Conservation (phyloP, 306 rosid genomes). For the Comarum palustre region DNA sequence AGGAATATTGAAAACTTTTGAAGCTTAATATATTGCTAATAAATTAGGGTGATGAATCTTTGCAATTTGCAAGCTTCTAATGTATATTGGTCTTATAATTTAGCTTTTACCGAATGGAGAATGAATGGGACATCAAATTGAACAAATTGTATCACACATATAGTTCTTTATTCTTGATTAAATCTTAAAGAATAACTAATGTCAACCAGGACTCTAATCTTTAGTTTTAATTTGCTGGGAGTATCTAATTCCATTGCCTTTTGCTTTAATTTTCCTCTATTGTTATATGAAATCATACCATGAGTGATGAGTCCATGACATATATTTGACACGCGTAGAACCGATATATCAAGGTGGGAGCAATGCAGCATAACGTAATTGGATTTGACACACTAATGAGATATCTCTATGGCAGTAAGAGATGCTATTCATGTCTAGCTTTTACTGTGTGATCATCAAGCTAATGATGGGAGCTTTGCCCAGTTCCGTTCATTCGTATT, state of each 20-base stretch:
- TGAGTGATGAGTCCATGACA: not conserved
- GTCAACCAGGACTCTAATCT: not conserved
- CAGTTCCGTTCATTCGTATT: not conserved
- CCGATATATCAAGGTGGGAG: not conserved
- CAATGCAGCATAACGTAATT: not conserved
- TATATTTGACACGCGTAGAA: not conserved
- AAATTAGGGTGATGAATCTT: not conserved
- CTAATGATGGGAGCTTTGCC: not conserved
- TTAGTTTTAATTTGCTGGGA: not conserved
- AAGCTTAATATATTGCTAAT: not conserved
- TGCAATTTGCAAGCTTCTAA: conserved; percentile 7
- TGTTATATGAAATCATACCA: not conserved
- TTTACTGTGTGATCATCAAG: not conserved
- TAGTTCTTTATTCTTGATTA: not conserved
- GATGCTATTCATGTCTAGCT: not conserved
- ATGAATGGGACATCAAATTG: not conserved
- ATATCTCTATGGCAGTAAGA: not conserved
- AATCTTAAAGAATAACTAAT: not conserved
- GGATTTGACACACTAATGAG: not conserved
- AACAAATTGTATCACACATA: not conserved
- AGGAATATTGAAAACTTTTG: not conserved
- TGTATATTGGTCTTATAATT: not conserved
- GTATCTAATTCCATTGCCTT: conserved; percentile 3
- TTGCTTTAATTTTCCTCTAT: not conserved
- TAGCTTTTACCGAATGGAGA: not conserved